These are phyloP conservation scores for Macroventuria anomochaeta DNA, from an alignment of 2,329 filamentous ascomycete genomes.

Conservation along the genomic window DNA sequence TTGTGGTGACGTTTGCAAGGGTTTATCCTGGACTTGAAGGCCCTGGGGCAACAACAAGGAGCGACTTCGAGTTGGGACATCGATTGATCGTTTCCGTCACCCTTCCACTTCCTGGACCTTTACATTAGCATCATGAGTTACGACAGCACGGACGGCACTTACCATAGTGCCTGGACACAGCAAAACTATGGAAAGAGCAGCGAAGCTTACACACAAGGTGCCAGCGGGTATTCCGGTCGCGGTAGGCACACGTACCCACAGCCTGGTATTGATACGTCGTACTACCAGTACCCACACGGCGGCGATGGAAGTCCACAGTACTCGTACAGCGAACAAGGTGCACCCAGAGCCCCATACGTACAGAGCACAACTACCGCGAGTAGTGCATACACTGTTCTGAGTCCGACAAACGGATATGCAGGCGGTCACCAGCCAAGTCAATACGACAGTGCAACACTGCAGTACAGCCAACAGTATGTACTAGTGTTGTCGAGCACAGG, in stretches of 20 bases:
- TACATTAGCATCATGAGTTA: slow-evolving; percentile 5
- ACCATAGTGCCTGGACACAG: not conserved
- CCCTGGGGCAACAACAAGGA: not conserved
- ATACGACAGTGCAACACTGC: not conserved
- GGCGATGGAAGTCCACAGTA: not conserved
- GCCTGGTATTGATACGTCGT: not conserved
- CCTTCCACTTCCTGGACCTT: not conserved
- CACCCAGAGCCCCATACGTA: not conserved
- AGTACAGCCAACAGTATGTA: slow-evolving; percentile 4
- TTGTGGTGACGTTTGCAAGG: slow-evolving; percentile 7
- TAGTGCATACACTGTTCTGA: not conserved
- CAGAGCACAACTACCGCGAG: not conserved
- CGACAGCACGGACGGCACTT: not conserved
- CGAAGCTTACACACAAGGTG: not conserved
- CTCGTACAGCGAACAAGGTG: not conserved
- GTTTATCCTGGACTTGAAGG: not conserved
- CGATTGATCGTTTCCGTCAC: not conserved
- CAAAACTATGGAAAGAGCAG: slow-evolving; percentile 1
- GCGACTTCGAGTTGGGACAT: not conserved
- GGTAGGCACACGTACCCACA: not conserved
- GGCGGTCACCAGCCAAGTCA: not conserved
- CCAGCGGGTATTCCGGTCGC: not conserved
- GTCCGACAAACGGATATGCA: not conserved
- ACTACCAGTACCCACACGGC: not conserved
- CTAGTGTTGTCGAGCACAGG: not conserved